Evolutionary conservation across 441 rosid species (phyloP).

Genomic region (Adansonia grandidieri): DNA sequence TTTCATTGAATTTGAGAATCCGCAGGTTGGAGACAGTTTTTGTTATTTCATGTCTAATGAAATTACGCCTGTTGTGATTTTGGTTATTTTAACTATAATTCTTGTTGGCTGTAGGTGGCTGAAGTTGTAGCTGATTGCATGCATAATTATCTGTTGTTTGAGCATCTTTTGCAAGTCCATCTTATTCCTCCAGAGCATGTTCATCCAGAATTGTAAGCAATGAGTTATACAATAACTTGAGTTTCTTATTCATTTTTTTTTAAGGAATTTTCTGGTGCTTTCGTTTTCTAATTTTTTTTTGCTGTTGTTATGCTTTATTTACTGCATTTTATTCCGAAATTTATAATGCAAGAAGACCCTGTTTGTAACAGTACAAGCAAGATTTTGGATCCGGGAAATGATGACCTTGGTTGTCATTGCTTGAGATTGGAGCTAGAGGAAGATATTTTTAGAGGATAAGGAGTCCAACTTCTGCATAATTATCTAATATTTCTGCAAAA

Average conservation of each 20-base stretch:
- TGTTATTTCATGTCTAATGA: background rate
- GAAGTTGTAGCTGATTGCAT: slow-evolving; percentile 89
- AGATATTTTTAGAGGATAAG: background rate
- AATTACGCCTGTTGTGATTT: background rate
- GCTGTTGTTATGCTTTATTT: background rate
- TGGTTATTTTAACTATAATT: slow-evolving; percentile 14
- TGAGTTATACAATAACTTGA: background rate
- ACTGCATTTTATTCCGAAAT: background rate
- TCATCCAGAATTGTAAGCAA: slow-evolving; percentile 77
- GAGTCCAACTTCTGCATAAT: background rate
- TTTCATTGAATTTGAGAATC: slow-evolving; percentile 75
- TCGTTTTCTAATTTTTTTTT: background rate
- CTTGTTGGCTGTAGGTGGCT: slow-evolving; percentile 64
- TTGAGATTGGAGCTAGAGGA: background rate
- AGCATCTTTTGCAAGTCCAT: slow-evolving; percentile 82
- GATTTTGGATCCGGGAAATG: background rate
- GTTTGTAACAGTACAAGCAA: background rate
- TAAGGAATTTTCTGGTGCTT: background rate
- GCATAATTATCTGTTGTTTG: slow-evolving; percentile 80
- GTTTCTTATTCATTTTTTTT: background rate
- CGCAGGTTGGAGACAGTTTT: slow-evolving; percentile 57
- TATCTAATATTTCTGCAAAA: background rate
- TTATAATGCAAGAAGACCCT: background rate
- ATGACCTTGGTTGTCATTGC: background rate
- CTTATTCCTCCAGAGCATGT: slow-evolving; percentile 68